A percentile compares a stretch with the other conserved stretches of the same genome.
Conservation (phyloP, 805 yeast genomes). For the Hagleromyces aurorensis region DNA sequence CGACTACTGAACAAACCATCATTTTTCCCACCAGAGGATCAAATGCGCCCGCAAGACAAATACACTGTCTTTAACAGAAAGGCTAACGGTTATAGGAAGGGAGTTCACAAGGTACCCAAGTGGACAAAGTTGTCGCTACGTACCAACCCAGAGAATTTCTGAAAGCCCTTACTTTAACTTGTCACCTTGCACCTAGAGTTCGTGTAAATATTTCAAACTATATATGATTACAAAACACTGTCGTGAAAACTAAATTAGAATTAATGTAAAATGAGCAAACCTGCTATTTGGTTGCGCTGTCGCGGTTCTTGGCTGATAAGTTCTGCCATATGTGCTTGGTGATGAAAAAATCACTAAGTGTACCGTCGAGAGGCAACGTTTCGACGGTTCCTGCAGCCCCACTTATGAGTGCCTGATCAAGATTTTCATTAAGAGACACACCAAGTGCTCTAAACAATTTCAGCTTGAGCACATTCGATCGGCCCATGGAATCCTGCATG, state of each 20-base stretch:
- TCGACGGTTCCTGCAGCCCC: constrained; percentile 39
- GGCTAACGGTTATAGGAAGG: constrained; percentile 74
- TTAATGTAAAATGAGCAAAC: too few relatives aligned
- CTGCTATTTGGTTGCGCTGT: too few relatives aligned
- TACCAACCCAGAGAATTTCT: constrained; percentile 67
- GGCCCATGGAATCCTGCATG: constrained; percentile 15
- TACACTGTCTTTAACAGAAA: constrained; percentile 78
- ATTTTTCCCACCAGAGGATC: constrained; percentile 66
- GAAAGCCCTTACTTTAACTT: constrained; percentile 9
- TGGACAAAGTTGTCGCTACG: constrained; percentile 85
- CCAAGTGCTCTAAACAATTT: constrained; percentile 57
- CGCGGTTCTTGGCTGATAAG: constrained; percentile 21
- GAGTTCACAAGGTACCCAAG: constrained; percentile 80
- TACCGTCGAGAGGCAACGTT: constrained; percentile 41
- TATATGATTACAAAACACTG: constrained; percentile 4
- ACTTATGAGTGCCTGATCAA: constrained; percentile 42
- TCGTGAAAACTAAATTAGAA: too few relatives aligned
- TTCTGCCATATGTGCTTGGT: constrained; percentile 77
- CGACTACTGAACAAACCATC: constrained; percentile 28
- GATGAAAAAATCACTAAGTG: constrained; percentile 59
- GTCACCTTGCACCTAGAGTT: too few relatives aligned
- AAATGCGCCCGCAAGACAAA: constrained; percentile 77
- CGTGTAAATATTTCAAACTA: constrained; percentile 2
- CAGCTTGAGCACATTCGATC: constrained; percentile 39
- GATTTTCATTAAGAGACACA: constrained; percentile 38